Base-by-base conservation (phyloP, 352 stramenopile species). In the Phytophthora pluvialis region DNA sequence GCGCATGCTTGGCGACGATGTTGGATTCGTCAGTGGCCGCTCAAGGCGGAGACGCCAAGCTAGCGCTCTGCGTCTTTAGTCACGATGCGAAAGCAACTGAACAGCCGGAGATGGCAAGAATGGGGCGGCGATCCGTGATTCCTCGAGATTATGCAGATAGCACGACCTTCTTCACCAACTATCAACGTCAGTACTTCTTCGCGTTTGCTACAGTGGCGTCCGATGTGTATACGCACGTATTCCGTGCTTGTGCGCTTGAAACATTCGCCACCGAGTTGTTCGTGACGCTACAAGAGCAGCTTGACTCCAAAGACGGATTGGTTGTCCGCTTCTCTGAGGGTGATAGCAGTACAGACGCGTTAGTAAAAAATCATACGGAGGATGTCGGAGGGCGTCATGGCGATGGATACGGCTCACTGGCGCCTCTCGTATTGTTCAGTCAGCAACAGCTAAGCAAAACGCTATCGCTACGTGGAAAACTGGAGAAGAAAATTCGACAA, bases 31-130 rank as follows among this genome's bases (percentile, higher is more conserved):
- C 54, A 0, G 35, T 61, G 1, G 33, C 29, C 29, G 16, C 45
- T 21, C 39, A 43, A 32, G 21, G 54, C 21, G 48, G 57, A 9
- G 70, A 78, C 12, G 46, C 70, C 10, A 67, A 73, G 11, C 54
- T 90, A 7, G 84, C 84, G 1, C 45, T 93, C 0, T 91, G 78
- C 13, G 59, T 93, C 0, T 93, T 77, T 48, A 84, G 78, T 46
- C 76, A 89, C 36, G 80, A 87, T 15, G 62, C 53, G 8, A 72
- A 38, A 31, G 36, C 49, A 35, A 72, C 48, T 11, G 56, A 55
- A 26, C 18, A 26, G 16, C 68, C 18, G 31, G 45, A 38, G 29
- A 35, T 18, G 7, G 28, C 35, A 6, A 48, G 26, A 59, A 28
- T 40, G 7, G 5, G 3, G n/a, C 38, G 54, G 8, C 55, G 44